These are phyloP conservation scores for Escallonia herrerae DNA, from an alignment of 129 eudicot genomes.

Conservation along the genomic window DNA sequence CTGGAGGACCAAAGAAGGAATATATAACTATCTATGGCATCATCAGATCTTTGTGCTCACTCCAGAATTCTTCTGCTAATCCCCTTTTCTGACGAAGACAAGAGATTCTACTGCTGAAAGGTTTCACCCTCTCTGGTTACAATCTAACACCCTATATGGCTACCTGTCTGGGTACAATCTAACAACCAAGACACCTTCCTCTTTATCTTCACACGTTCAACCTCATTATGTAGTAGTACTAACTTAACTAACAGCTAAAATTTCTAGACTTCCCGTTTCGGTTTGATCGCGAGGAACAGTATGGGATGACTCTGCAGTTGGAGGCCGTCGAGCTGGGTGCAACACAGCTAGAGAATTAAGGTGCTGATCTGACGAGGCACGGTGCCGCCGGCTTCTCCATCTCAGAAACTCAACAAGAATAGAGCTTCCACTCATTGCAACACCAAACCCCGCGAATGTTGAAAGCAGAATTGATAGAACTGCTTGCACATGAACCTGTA, in stretches of 20 bases:
- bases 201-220: background rate
- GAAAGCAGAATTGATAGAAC: slow-evolving; percentile 68
- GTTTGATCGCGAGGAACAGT: slow-evolving; percentile 18
- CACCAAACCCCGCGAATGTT: slow-evolving; percentile 80
- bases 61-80: no score
- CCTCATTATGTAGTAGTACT: no score
- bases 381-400: slow-evolving; percentile 48
- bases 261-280: slow-evolving; percentile 35
- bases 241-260: slow-evolving; percentile 21
- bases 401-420: slow-evolving; percentile 61
- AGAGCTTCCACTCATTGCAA: slow-evolving; percentile 80
- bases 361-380: slow-evolving; percentile 17
- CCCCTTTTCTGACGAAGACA: no score
- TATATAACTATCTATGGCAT: no score
- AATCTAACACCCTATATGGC: no score
- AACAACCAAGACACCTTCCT: background rate
- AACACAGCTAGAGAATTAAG: slow-evolving; percentile 19
- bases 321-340: slow-evolving; percentile 24
- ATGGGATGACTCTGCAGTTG: slow-evolving; percentile 26
- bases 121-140: no score
- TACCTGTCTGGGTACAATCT: no score
- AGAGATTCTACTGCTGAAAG: no score
- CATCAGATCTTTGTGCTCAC: no score
- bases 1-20: no score
- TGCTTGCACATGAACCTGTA: slow-evolving; percentile 63